These are phyloP conservation scores for Phlebopus sp. DNA, from an alignment of 1,284 basidiomycete species.

Conservation along the genomic window DNA sequence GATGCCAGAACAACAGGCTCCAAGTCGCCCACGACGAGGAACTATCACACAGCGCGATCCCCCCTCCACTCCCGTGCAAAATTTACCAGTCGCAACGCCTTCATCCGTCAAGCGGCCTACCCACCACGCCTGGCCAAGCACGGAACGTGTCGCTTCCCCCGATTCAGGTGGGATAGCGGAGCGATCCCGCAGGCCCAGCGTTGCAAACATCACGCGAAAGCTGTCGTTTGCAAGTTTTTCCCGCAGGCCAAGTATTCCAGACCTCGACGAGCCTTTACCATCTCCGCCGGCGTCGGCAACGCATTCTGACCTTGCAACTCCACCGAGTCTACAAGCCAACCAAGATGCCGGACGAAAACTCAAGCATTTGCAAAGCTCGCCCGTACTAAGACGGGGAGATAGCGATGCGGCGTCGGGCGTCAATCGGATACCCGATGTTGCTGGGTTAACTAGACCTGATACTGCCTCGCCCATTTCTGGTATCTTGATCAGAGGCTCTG, in stretches of 20 bases:
- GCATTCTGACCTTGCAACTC: conserved; percentile 18
- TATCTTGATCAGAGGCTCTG: conserved; percentile 19
- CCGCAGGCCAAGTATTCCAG: conserved; percentile 23
- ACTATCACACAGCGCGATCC: conserved; percentile 11
- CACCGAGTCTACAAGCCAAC: conserved; percentile 11
- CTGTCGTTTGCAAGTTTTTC: conserved; percentile 27
- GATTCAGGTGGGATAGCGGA: conserved; percentile 11
- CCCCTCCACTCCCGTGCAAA: conserved; percentile 20
- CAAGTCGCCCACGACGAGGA: conserved; percentile 9
- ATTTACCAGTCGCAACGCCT: conserved; percentile 9
- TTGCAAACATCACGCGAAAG: conserved; percentile 30
- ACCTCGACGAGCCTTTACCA: conserved; percentile 18
- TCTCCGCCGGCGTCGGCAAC: conserved; percentile 15
- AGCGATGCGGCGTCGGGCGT: background rate
- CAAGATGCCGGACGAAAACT: conserved; percentile 10
- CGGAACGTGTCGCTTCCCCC: conserved; percentile 15
- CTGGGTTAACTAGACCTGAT: conserved; percentile 5
- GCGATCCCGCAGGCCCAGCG: conserved; percentile 24
- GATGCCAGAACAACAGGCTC: conserved; percentile 2
- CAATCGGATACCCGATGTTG: background rate
- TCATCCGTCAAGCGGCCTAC: conserved; percentile 6
- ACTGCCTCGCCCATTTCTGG: conserved; percentile 8
- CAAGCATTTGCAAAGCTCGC: conserved; percentile 25
- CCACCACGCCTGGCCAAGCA: conserved; percentile 23
- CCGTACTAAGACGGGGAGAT: conserved; percentile 12